Evolutionary conservation across 441 rosid species (phyloP), one percentile per base, ranked within the genome.

Genomic region (Syzygium syzygioides): DNA sequence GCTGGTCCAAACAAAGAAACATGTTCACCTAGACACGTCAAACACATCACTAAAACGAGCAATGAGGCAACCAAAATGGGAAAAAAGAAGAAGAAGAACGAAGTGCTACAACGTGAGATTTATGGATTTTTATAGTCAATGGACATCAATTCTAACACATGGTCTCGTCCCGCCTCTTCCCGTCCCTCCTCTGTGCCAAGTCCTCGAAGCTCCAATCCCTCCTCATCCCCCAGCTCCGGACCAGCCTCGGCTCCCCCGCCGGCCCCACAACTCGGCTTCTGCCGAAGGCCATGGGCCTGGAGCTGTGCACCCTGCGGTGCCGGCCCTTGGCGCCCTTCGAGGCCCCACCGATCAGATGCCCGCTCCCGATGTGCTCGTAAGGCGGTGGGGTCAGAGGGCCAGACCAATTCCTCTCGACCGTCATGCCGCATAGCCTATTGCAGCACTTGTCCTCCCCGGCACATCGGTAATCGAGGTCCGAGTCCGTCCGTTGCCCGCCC

Each of bases 171-270:
- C 45, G 37, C 86, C 56, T 18, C 28, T 55, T 55, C 52, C 12
- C 87, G 50, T 85, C 68, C 87, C 87, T 85, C 59, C 66, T 55
- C 53, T 55, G 87, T n/a, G n/a, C n/a, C 86, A 85, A 59, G 64
- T 85, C 52, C 87, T 85, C 87, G 66, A 85, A 85, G 87, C 87
- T 85, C 87, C 87, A 85, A 56, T 85, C 87, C 87, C 87, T 85
- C 87, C 87, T 85, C 87, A 85, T 85, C 52, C 87, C 87, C 64
- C 87, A 32, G 64, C 87, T 85, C 32, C 87, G 87, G n/a, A 85
- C 64, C 53, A 85, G 87, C 68, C 66, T 85, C 14, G 87, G 87
- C 66, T 55, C 87, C 26, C 53, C 87, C 5, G 17, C 30, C 11
- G 64, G 56, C 60, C 45, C 87, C 66, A 3, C 30, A 9, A 52